phyloP scores from a whole-genome alignment of 2,329 filamentous ascomycete genomes.

The Curvularia lunata region DNA sequence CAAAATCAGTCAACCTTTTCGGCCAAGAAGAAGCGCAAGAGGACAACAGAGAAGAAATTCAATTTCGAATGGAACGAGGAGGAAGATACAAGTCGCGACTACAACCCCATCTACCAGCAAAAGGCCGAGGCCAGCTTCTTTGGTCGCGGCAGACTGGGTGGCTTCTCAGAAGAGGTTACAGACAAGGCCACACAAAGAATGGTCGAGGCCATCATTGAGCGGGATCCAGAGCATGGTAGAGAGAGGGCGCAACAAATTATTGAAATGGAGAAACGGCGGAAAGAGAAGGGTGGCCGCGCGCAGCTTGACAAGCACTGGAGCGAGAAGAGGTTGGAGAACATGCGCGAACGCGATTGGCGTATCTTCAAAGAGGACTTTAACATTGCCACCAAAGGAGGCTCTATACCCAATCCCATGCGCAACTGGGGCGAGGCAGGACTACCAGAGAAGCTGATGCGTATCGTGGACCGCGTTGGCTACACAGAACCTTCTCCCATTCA shows the following conservation, averaged over 20 bases:
- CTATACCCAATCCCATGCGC: slow-evolving; percentile 94
- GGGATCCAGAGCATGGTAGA: slow-evolving; percentile 76
- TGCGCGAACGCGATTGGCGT: slow-evolving; percentile 97
- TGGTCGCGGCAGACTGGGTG: slow-evolving; percentile 70
- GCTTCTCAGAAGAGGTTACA: slow-evolving; percentile 66
- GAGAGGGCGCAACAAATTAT: slow-evolving; percentile 79
- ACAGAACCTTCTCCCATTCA: slow-evolving; percentile 91
- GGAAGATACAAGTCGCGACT: slow-evolving; percentile 86
- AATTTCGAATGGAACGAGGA: slow-evolving; percentile 98
- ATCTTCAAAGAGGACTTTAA: slow-evolving; percentile 99
- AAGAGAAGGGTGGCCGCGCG: slow-evolving; percentile 73
- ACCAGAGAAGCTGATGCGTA: slow-evolving; percentile 76
- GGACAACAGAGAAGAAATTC: slow-evolving; percentile 95
- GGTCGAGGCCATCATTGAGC: slow-evolving; percentile 73
- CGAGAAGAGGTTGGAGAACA: slow-evolving; percentile 88
- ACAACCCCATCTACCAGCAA: slow-evolving; percentile 80
- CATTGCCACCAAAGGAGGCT: slow-evolving; percentile 90
- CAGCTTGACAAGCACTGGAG: slow-evolving; percentile 93
- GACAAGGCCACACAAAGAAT: slow-evolving; percentile 62
- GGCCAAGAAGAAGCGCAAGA: slow-evolving; percentile 91
- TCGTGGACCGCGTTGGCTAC: slow-evolving; percentile 86
- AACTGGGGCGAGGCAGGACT: slow-evolving; percentile 87
- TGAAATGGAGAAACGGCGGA: slow-evolving; percentile 81
- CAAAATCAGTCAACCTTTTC: slow-evolving; percentile 88
- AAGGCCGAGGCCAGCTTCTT: slow-evolving; percentile 72